phyloP scores from a whole-genome alignment of 192 early-diverging fungal species.

The Lunasporangiospora selenospora region DNA sequence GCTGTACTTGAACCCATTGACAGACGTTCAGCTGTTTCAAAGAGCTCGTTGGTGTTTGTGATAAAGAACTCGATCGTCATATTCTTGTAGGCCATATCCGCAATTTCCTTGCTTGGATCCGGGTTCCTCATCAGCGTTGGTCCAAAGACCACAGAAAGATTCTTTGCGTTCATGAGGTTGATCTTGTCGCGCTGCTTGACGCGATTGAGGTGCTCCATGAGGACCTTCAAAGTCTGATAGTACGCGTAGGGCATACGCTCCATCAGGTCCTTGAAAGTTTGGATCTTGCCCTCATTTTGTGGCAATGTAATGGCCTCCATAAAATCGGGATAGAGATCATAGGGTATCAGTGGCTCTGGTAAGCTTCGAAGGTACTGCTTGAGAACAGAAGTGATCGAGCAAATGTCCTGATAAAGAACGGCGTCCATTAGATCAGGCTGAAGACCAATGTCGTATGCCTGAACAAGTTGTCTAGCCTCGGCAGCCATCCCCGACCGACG shows the following conservation, averaged over 20 bases:
- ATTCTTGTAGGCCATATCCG: conserved; percentile 80
- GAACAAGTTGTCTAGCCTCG: conserved; percentile 70
- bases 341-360: conserved; percentile 76
- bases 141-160: conserved; percentile 94
- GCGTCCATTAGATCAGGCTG: conserved; percentile 57
- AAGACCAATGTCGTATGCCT: conserved; percentile 66
- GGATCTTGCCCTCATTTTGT: conserved; percentile 45
- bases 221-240: conserved; percentile 63
- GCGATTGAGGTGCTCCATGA: conserved; percentile 70
- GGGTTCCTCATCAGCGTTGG: conserved; percentile 81
- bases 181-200: conserved; percentile 63
- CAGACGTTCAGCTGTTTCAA: background rate
- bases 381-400: conserved; percentile 78
- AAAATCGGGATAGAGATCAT: conserved; percentile 70
- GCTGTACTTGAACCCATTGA: too few relatives aligned
- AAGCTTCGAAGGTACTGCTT: conserved; percentile 84
- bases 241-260: conserved; percentile 67
- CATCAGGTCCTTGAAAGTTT: conserved; percentile 54
- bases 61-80: conserved; percentile 75
- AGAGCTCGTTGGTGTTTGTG: conserved; percentile 50
- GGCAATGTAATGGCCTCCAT: conserved; percentile 61
- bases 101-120: conserved; percentile 65
- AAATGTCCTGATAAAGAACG: conserved; percentile 70
- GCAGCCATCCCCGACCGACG: conserved; percentile 79
- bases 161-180: conserved; percentile 94